These are phyloP conservation scores for Coleophoma crateriformis DNA, from an alignment of 2,329 filamentous ascomycete species.

Conservation along the genomic window DNA sequence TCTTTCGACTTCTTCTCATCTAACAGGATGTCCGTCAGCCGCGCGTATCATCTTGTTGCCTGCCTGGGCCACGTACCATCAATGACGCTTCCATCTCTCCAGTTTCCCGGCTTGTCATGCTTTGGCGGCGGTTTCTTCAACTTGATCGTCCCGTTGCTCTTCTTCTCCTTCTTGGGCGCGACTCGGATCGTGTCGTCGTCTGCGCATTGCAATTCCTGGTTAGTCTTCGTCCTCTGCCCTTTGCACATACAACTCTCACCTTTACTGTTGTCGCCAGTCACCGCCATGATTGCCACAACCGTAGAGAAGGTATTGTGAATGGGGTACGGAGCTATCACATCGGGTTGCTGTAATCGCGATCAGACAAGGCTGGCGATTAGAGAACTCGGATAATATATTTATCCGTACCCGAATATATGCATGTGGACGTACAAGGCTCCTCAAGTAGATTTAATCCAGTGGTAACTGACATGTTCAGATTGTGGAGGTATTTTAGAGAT, in stretches of 20 bases:
- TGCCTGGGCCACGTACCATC: constrained; percentile 43
- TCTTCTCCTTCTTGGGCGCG: constrained; percentile 22
- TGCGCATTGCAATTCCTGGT: neutral
- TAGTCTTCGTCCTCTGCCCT: neutral
- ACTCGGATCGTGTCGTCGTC: constrained; percentile 1
- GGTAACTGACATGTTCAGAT: no score
- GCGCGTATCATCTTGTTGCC: neutral
- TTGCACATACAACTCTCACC: neutral
- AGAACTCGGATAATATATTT: no score
- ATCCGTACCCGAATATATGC: no score
- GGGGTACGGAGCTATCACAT: no score
- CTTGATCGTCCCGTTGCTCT: constrained; percentile 47
- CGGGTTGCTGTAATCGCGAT: no score
- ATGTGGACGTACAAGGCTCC: no score
- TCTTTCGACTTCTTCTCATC: constrained; percentile 51
- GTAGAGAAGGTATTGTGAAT: no score
- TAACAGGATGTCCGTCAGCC: constrained; percentile 15
- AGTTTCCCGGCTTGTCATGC: constrained; percentile 62
- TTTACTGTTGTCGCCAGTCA: no score
- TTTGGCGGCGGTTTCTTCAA: constrained; percentile 59
- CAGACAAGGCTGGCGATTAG: no score
- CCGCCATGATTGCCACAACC: neutral
- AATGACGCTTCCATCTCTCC: constrained; percentile 61
- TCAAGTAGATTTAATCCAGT: no score
- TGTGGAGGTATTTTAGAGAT: no score